These are phyloP conservation scores for Rickenella mellea DNA, from an alignment of 768 basidiomycete species.

Conservation along the genomic window DNA sequence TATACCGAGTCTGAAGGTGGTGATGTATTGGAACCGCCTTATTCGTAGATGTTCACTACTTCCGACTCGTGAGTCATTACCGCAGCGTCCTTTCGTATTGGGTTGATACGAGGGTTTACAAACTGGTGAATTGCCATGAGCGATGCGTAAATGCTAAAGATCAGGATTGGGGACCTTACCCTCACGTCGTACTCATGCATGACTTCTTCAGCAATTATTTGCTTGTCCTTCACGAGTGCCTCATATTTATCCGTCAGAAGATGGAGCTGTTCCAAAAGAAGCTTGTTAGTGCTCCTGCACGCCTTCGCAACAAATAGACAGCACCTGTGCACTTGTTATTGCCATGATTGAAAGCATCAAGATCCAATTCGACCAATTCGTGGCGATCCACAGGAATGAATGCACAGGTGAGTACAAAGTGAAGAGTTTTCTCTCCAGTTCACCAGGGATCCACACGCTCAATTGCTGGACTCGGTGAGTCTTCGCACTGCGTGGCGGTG, in stretches of 20 bases:
- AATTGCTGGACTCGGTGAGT: slow-evolving; percentile 61
- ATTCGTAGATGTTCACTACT: slow-evolving; percentile 53
- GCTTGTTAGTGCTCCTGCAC: too few relatives aligned
- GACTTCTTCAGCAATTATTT: slow-evolving; percentile 68
- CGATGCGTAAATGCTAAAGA: neutral
- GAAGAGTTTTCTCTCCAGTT: slow-evolving; percentile 61
- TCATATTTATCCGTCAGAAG: slow-evolving; percentile 47
- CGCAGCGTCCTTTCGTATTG: slow-evolving; percentile 65
- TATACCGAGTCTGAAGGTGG: too few relatives aligned
- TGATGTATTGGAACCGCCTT: slow-evolving; percentile 12
- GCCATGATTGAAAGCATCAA: slow-evolving; percentile 61
- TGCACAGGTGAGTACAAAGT: slow-evolving; percentile 75
- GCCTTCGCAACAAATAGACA: too few relatives aligned
- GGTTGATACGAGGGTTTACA: slow-evolving; percentile 74
- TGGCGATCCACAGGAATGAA: slow-evolving; percentile 62
- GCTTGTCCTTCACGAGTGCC: slow-evolving; percentile 62
- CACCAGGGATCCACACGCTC: slow-evolving; percentile 70
- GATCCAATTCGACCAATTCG: slow-evolving; percentile 68
- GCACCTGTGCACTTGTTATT: slow-evolving; percentile 53
- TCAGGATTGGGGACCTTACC: slow-evolving; percentile 30
- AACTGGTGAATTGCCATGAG: slow-evolving; percentile 46
- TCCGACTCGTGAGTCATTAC: slow-evolving; percentile 85
- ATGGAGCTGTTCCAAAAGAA: slow-evolving; percentile 29
- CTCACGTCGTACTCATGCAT: slow-evolving; percentile 77
- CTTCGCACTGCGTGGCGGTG: slow-evolving; percentile 27